Percentiles rank a stretch among this genome's conserved stretches.
Conservation (phyloP, 495 filamentous ascomycete genomes). For the Lepidopterella palustris region DNA sequence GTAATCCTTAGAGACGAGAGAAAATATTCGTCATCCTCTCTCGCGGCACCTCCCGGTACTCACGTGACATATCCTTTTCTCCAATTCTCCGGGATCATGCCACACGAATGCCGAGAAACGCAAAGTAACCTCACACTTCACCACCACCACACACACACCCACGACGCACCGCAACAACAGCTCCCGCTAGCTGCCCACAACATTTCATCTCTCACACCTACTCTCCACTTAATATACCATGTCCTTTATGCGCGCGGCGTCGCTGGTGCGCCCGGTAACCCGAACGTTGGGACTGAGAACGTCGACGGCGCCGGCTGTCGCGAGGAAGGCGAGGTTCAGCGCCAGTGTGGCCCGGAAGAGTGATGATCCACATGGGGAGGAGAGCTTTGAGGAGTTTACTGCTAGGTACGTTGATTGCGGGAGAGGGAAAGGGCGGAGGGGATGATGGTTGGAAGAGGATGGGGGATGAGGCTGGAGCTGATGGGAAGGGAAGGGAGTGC, state of each 20-base stretch:
- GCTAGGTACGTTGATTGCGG: conserved; percentile 64
- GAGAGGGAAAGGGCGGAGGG: background rate
- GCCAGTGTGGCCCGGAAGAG: conserved; percentile 19
- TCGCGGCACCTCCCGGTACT: background rate
- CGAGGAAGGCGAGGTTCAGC: conserved; percentile 25
- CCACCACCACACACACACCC: background rate
- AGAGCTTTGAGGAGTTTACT: conserved; percentile 98
- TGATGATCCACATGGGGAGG: conserved; percentile 49
- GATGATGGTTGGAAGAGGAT: background rate
- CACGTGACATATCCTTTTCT: background rate
- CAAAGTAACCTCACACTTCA: background rate
- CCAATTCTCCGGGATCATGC: background rate
- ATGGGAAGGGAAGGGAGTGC: background rate
- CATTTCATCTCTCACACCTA: conserved; percentile 1
- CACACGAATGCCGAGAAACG: background rate
- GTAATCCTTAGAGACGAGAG: no score
- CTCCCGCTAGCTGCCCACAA: conserved; percentile 1
- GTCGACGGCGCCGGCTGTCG: no score
- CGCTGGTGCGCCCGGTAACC: conserved; percentile 15
- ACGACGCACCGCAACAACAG: background rate
- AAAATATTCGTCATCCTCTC: no score
- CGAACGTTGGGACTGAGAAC: no score
- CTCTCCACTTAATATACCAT: conserved; percentile 5
- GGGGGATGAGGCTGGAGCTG: background rate
- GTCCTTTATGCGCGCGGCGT: conserved; percentile 27